Evolutionary conservation across 768 basidiomycete species (phyloP).

Genomic region (Kwoniella sp.): DNA sequence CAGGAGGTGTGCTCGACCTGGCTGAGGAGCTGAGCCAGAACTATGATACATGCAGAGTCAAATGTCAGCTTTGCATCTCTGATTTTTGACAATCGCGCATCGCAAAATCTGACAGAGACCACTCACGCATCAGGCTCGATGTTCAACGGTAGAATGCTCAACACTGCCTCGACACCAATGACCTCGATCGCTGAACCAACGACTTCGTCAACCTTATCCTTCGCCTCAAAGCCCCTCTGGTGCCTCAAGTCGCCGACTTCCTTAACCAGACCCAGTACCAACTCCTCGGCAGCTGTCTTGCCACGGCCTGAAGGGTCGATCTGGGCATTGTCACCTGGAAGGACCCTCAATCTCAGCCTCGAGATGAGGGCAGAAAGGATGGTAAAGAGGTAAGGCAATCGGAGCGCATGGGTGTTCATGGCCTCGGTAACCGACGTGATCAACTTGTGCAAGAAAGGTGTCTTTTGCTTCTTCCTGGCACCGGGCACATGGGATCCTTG

Average conservation of each 20-base stretch:
- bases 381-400: constrained; percentile 77
- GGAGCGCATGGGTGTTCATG: constrained; percentile 70
- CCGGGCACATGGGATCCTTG: constrained; percentile 61
- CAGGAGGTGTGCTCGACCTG: constrained; percentile 88
- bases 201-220: constrained; percentile 79
- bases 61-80: too few species aligned
- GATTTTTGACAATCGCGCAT: not conserved
- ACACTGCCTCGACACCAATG: constrained; percentile 78
- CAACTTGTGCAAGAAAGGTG: constrained; percentile 66
- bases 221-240: constrained; percentile 83
- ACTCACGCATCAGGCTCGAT: constrained; percentile 78
- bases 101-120: not conserved
- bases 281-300: constrained; percentile 67
- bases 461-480: constrained; percentile 58
- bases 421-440: constrained; percentile 69
- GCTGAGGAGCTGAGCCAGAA: constrained; percentile 61
- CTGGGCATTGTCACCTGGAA: constrained; percentile 49
- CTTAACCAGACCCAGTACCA: constrained; percentile 70
- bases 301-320: constrained; percentile 51
- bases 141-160: constrained; percentile 78
- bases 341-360: constrained; percentile 63
- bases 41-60: constrained; percentile 29
- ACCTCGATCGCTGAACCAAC: constrained; percentile 79
- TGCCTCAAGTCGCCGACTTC: constrained; percentile 74
- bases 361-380: constrained; percentile 71